A percentile compares a stretch with the other conserved stretches of the same genome.
These are phyloP conservation scores for Cryphonectria naterciae DNA, from an alignment of 2,329 filamentous ascomycete genomes.

Conservation along the genomic window DNA sequence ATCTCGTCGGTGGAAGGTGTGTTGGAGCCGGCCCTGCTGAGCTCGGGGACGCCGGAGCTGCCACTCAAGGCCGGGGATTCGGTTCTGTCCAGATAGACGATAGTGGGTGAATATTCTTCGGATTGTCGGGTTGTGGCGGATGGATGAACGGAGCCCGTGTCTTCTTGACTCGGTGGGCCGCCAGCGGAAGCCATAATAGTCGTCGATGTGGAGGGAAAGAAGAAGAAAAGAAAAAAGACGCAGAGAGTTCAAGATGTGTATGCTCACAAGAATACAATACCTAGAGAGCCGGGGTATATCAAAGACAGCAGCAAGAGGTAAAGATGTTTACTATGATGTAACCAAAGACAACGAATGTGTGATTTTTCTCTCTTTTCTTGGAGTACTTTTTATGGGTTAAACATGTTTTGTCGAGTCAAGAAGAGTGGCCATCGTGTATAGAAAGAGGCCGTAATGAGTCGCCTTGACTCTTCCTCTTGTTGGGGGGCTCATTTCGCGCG, in stretches of 20 bases:
- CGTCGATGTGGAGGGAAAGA: neutral
- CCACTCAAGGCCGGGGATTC: constrained; percentile 12
- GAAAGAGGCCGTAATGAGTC: neutral
- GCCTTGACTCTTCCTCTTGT: neutral
- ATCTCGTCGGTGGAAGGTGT: constrained; percentile 33
- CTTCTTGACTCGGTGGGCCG: constrained; percentile 19
- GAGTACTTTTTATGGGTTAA: neutral
- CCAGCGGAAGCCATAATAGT: constrained; percentile 19
- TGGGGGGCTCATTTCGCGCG: neutral
- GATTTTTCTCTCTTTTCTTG: neutral
- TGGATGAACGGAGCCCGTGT: constrained; percentile 2
- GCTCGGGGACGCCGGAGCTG: constrained; percentile 31
- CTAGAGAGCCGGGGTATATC: neutral
- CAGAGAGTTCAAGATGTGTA: neutral
- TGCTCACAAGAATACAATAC: neutral
- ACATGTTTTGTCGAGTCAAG: neutral
- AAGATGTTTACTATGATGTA: neutral
- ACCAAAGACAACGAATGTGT: neutral
- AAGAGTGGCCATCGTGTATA: neutral
- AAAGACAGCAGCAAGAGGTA: neutral
- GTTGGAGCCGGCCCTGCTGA: constrained; percentile 44
- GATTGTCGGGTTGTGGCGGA: neutral
- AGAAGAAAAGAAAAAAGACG: neutral
- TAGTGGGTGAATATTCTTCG: constrained; percentile 12
- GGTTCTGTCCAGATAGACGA: neutral